A percentile compares a stretch with the other conserved stretches of the same genome.
phyloP scores from a whole-genome alignment of 2,329 filamentous ascomycete genomes.

The Cytospora paraplurivora region DNA sequence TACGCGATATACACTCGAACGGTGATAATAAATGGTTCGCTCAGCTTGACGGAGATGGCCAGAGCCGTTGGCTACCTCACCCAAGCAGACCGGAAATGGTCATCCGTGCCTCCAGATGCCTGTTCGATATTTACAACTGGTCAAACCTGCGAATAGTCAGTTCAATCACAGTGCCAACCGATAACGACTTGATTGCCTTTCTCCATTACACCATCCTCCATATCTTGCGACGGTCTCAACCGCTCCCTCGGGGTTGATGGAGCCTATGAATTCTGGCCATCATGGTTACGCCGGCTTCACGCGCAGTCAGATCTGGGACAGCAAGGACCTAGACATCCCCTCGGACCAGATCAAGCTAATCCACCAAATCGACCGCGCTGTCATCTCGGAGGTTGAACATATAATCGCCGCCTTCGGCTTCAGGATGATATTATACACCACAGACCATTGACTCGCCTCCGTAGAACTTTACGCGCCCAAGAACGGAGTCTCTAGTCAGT shows the following conservation, averaged over 20 bases:
- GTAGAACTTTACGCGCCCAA: constrained; percentile 5
- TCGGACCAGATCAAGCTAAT: not conserved
- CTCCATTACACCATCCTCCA: not conserved
- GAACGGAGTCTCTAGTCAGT: not conserved
- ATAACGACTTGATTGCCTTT: not conserved
- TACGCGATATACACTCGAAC: too few relatives aligned
- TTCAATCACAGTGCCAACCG: not conserved
- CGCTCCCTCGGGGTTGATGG: not conserved
- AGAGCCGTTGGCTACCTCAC: too few relatives aligned
- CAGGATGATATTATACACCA: constrained; percentile 31
- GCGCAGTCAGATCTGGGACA: constrained; percentile 16
- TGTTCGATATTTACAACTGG: too few relatives aligned
- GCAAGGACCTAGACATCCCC: constrained; percentile 4
- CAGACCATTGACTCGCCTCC: constrained; percentile 23
- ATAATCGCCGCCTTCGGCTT: constrained; percentile 71
- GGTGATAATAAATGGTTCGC: too few relatives aligned
- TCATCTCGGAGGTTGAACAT: constrained; percentile 59
- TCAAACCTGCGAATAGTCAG: constrained; percentile 13
- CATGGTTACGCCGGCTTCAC: not conserved
- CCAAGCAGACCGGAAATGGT: too few relatives aligned
- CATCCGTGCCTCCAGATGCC: too few relatives aligned
- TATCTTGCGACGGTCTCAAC: constrained; percentile 13
- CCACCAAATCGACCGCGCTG: constrained; percentile 1
- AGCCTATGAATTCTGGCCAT: not conserved
- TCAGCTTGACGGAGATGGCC: too few relatives aligned